Base-by-base conservation (phyloP, 192 early-diverging fungal species). In the Backusella macrospora region DNA sequence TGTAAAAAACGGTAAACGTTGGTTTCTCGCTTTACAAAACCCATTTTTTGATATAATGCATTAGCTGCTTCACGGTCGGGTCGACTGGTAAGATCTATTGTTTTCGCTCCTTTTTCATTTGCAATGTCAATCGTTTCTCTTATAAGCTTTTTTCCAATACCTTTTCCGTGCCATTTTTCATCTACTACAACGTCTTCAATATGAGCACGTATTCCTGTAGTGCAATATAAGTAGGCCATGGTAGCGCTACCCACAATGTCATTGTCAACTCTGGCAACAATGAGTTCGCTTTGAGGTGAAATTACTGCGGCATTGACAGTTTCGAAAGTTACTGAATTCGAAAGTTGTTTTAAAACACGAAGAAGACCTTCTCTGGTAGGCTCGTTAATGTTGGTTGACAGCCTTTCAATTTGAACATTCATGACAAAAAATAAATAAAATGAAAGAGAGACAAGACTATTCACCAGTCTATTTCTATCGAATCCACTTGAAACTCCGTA, bases 181-280 rank as follows among this genome's bases (percentile, higher is more conserved):
- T 68, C 70, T 6, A 86, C 83, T 3, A 86, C 73, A 0, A 86
- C 75, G 40, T 86, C 85, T 40, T 86, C 85, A 70, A 86, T 84
- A 71, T 86, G 85, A 0, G 81, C 83, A 26, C 85, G 80, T 15
- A 76, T 62, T 4, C 80, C 82, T 52, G 82, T 86, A 13, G 83
- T 40, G 16, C 82, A 73, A 6, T 73, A 70, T 0, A 77, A 37
- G 26, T 64, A 75, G 9, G 76, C 73, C 6, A 86, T 65, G 0
- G 85, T 84, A 8, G 79, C 68, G 12, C 71, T 78, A 5, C 85
- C 85, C 1, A 84, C 66, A 39, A 86, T 72, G 6, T 15, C 70
- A 16, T 49, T 29, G 16, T 71, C 46, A 12, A 55, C 16, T 23
- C 40, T 42, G 9, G 55, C 65, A 6, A 76, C 7, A 21, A 73